Base-by-base conservation (phyloP, 2,329 filamentous ascomycete species). In the Rasamsonia emersonii region DNA sequence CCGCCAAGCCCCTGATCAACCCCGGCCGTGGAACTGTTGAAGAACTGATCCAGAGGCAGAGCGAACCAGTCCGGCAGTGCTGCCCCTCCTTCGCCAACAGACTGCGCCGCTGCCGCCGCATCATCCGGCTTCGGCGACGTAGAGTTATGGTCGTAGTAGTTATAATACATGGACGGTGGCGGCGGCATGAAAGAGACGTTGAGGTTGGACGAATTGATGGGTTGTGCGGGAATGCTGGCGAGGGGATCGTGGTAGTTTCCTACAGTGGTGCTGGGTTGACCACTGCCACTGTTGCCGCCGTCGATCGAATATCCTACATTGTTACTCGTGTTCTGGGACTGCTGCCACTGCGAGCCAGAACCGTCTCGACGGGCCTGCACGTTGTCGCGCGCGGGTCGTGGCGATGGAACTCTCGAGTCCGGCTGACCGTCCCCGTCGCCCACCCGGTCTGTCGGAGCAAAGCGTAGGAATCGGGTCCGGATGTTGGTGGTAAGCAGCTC, bases 41-140 rank as follows among this genome's bases (percentile, higher is more conserved):
- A 65, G 38, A 78, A 65, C 25, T 73, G 71, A 49, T 78, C 73
- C 3, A 79, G 59, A 1, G 73, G 73, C n/a, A 78, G 49, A 0
- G 74, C 69, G 30, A 78, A 62, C 75, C 75, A 79, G 50, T 77
- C 73, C 24, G 69, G 66, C 13, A 60, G 48, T 3, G 43, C 49
- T n/a, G n/a, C n/a, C 18, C 44, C 45, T 4, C 46, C 36, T 29
- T 47, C 46, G 28, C 36, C 28, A 30, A 47, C 21, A 27, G 37
- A 34, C 32, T 41, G 36, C 32, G 45, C 21, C 36, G 41, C 15
- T 31, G 44, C 35, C 39, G 46, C 36, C 28, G 44, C 16, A 13
- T 37, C 39, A 20, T 32, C 38, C 28, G 30, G 23, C 16, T 28
- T 50, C 42, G 25, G 40, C 11, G 58, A 45, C 4, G 51, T 47